Percentiles rank a stretch among this genome's conserved stretches.
Evolutionary conservation across 2,329 filamentous ascomycete species (phyloP).

Genomic region (Colletotrichum sp.): DNA sequence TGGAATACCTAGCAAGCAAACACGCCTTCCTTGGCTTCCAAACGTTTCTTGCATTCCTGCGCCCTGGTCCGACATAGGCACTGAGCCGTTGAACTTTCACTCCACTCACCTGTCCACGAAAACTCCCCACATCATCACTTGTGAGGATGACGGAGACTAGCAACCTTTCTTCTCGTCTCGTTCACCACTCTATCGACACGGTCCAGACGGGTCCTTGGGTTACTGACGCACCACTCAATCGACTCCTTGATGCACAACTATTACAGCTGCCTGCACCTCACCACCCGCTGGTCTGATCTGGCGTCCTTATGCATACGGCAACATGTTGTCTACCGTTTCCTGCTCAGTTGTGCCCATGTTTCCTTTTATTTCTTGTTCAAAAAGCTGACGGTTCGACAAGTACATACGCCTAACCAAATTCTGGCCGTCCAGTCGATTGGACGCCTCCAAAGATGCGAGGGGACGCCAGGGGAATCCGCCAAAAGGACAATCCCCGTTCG

Average conservation of each 20-base stretch:
- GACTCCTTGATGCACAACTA: not conserved
- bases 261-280: not conserved
- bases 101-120: not conserved
- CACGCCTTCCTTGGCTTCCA: not conserved
- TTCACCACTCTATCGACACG: not conserved
- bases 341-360: not conserved
- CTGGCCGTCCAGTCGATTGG: not conserved
- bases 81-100: constrained; percentile 6
- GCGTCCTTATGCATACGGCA: not conserved
- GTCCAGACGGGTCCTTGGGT: not conserved
- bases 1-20: constrained; percentile 1
- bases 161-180: not conserved
- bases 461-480: constrained; percentile 3
- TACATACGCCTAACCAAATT: not conserved
- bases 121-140: not conserved
- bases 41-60: constrained; percentile 9
- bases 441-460: constrained; percentile 9
- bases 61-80: not conserved
- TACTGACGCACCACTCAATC: not conserved
- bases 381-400: not conserved
- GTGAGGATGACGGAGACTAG: not conserved
- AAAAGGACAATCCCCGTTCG: constrained; percentile 16
- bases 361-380: not conserved
- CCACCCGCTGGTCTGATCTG: not conserved
- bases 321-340: not conserved